Evolutionary conservation across 2,329 filamentous ascomycete species (phyloP).

Genomic region (Trichoderma sp.): DNA sequence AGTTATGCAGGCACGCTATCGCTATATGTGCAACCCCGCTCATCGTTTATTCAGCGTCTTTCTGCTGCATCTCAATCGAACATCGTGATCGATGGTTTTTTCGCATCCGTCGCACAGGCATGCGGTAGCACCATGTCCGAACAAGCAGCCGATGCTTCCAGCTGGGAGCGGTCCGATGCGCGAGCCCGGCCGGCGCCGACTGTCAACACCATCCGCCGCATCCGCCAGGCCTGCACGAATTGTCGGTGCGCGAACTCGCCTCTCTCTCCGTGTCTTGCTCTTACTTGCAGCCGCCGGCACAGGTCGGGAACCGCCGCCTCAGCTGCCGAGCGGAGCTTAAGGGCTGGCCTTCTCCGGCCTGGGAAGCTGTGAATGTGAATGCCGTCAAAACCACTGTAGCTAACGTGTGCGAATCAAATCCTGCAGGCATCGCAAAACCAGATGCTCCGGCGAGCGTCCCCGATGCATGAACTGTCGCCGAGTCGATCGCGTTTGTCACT

Average conservation of each 20-base stretch:
- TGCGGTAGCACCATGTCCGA: conserved; percentile 16
- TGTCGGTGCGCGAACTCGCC: conserved; percentile 9
- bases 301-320: not conserved
- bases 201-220: conserved; percentile 21
- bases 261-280: not conserved
- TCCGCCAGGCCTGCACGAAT: conserved; percentile 19
- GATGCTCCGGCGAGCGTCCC: conserved; percentile 11
- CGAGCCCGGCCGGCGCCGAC: conserved; percentile 9
- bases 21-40: conserved; percentile 2
- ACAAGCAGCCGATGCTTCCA: conserved; percentile 11
- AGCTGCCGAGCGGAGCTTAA: not conserved
- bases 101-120: conserved; percentile 1
- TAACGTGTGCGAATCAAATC: not conserved
- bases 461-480: conserved; percentile 18
- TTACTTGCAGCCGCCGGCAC: not conserved
- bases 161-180: conserved; percentile 16
- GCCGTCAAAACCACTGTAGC: not conserved
- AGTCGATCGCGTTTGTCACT: conserved; percentile 21
- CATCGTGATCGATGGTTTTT: not conserved
- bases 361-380: not conserved
- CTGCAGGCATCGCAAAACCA: conserved; percentile 17
- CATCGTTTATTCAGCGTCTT: not conserved
- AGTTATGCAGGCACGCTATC: not conserved
- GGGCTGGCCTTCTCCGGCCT: not conserved
- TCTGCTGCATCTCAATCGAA: not conserved